Evolutionary conservation across 805 yeast species (phyloP), one percentile per base, ranked within the genome.

Genomic region (Hanseniaspora hatyaiensis): DNA sequence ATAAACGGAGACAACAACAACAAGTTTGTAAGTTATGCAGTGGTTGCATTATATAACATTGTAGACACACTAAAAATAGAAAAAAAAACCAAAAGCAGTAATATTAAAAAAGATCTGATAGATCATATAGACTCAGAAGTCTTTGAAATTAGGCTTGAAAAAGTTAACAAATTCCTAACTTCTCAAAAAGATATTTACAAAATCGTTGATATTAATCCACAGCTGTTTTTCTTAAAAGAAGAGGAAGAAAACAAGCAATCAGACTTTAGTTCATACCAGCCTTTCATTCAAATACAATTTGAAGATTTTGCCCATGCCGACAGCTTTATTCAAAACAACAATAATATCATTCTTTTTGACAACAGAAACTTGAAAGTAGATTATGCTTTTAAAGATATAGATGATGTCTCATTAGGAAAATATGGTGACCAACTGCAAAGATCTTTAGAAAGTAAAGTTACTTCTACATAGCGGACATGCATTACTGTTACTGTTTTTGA

Each of bases 391-490:
- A 85, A 83, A 61, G 76, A 74, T 49, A 57, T 53, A 68, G 45
- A 72, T 69, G 16, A 70, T 9, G 72, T 50, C 58, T 72, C 50
- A 9, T 54, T 53, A 8, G 75, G 75, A 16, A 70, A 73, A 40
- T 94, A 84, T 55, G 96, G 96, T n/a, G 88, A 81, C 55, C 72
- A 70, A 32, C 75, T 77, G 0, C 96, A 88, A 59, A 69, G 96
- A 54, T 53, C 72, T 46, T 68, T 87, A 47, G 88, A 89, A 9
- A 68, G 66, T 31, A 77, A 74, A 54, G 87, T 86, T 2, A 20
- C 63, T 54, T 58, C 98, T 80, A 66, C 99, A 92, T 59, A 92
- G 68, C 33, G 99, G 99, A 67, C 99, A 92, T 2, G 95, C 82
- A 54, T 85, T 83, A 48, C 84, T 74, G 34, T 92, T 94, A 12